phyloP scores from a whole-genome alignment of 2,329 filamentous ascomycete species.

The Exophiala dermatitidis region DNA sequence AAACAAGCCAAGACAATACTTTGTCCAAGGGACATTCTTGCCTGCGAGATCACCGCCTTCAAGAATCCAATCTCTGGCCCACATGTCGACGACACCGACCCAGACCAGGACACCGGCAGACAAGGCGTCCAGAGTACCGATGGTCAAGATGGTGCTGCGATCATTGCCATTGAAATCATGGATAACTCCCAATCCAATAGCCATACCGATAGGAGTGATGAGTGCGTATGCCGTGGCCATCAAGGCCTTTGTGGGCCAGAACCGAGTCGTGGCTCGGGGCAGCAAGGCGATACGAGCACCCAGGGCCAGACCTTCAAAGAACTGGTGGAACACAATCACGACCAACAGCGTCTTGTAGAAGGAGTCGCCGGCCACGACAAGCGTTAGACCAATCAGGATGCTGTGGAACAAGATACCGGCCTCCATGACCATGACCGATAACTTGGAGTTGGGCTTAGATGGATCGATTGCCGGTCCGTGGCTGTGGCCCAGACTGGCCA shows the following conservation, averaged over 20 bases:
- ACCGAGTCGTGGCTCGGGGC: slow-evolving; percentile 24
- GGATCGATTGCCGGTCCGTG: slow-evolving; percentile 31
- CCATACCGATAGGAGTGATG: slow-evolving; percentile 72
- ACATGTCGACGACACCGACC: slow-evolving; percentile 75
- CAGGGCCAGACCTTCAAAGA: slow-evolving; percentile 70
- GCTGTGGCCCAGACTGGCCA: slow-evolving; percentile 30
- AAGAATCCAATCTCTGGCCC: slow-evolving; percentile 66
- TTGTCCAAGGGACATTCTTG: slow-evolving; percentile 37
- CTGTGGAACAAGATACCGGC: slow-evolving; percentile 70
- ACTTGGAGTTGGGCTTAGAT: slow-evolving; percentile 40
- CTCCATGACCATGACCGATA: slow-evolving; percentile 64
- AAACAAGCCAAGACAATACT: slow-evolving; percentile 45
- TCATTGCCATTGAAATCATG: slow-evolving; percentile 67
- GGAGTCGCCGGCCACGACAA: slow-evolving; percentile 44
- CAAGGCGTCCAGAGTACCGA: slow-evolving; percentile 66
- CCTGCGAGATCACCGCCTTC: slow-evolving; percentile 51
- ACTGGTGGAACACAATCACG: slow-evolving; percentile 70
- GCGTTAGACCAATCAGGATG: slow-evolving; percentile 48
- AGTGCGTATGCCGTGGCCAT: slow-evolving; percentile 61
- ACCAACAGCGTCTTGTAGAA: slow-evolving; percentile 47
- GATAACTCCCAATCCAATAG: slow-evolving; percentile 67
- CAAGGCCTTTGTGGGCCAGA: slow-evolving; percentile 60
- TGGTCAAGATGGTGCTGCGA: slow-evolving; percentile 58
- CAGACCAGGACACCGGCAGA: slow-evolving; percentile 71
- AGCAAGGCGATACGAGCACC: slow-evolving; percentile 63